Percentiles rank a stretch among this genome's conserved stretches.
Evolutionary conservation across 768 basidiomycete genomes (phyloP).

Genomic region (Tylopilus plumbeoviolaceoides): DNA sequence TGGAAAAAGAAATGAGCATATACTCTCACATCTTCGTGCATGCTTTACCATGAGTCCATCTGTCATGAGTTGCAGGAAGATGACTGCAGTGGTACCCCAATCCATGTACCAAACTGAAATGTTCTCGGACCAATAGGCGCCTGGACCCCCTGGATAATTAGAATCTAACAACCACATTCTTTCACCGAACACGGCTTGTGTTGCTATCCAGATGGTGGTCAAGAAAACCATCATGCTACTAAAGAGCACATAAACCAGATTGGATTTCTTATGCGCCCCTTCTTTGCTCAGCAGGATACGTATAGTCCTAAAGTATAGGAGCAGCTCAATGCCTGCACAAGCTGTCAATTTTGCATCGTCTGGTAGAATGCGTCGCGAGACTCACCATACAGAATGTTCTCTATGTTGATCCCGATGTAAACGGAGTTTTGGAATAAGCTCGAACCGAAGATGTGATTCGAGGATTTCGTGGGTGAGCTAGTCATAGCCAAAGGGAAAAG

Average conservation of each 20-base stretch:
- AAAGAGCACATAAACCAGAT: conserved; percentile 22
- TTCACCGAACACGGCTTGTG: conserved; percentile 22
- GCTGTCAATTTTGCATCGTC: background rate
- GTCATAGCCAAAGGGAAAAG: background rate
- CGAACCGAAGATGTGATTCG: background rate
- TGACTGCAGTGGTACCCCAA: conserved; percentile 21
- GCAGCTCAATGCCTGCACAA: conserved; percentile 18
- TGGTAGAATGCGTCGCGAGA: background rate
- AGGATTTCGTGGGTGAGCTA: background rate
- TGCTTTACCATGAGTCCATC: conserved; percentile 29
- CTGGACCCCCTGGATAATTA: conserved; percentile 34
- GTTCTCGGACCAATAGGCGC: conserved; percentile 27
- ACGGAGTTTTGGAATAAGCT: conserved; percentile 8
- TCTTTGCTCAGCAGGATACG: conserved; percentile 2
- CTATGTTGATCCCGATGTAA: conserved; percentile 15
- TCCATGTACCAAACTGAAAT: conserved; percentile 26
- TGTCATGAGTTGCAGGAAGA: conserved; percentile 33
- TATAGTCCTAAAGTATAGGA: conserved; percentile 24
- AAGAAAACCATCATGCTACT: conserved; percentile 25
- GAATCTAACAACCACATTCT: conserved; percentile 35
- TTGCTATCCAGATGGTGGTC: conserved; percentile 28
- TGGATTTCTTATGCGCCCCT: conserved; percentile 3
- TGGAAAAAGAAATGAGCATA: conserved; percentile 20
- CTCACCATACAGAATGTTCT: conserved; percentile 24
- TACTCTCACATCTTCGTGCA: background rate